A percentile compares a stretch with the other conserved stretches of the same genome.
phyloP scores from a whole-genome alignment of 148 eudicot species.

The Cornus suecica region DNA sequence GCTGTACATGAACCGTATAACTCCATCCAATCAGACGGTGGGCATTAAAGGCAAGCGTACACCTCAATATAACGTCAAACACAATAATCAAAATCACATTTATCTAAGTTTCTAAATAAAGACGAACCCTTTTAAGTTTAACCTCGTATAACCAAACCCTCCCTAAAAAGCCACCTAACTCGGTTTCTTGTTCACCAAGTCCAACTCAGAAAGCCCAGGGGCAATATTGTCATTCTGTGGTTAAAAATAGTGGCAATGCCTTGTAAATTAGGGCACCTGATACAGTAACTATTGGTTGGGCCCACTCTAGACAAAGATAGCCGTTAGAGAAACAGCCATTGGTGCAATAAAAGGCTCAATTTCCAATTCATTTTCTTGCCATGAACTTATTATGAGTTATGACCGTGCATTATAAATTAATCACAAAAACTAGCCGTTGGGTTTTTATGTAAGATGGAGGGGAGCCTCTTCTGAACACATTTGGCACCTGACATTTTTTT shows the following conservation, averaged over 20 bases:
- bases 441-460: background rate
- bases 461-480: conserved; percentile 37
- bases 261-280: background rate
- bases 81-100: background rate
- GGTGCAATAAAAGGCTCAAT: conserved; percentile 10
- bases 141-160: background rate
- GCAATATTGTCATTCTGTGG: background rate
- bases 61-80: background rate
- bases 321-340: conserved; percentile 30
- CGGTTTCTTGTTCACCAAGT: background rate
- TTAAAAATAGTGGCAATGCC: background rate
- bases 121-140: background rate
- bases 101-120: background rate
- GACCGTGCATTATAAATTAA: background rate
- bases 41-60: background rate
- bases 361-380: background rate
- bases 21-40: background rate
- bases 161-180: background rate
- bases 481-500: conserved; percentile 39
- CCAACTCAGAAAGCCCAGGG: background rate
- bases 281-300: background rate
- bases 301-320: conserved; percentile 24
- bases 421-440: conserved; percentile 63
- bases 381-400: too few species aligned
- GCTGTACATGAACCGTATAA: too few species aligned